Conservation (phyloP, 371 early-diverging fungal species). For the Smittium culicis region DNA sequence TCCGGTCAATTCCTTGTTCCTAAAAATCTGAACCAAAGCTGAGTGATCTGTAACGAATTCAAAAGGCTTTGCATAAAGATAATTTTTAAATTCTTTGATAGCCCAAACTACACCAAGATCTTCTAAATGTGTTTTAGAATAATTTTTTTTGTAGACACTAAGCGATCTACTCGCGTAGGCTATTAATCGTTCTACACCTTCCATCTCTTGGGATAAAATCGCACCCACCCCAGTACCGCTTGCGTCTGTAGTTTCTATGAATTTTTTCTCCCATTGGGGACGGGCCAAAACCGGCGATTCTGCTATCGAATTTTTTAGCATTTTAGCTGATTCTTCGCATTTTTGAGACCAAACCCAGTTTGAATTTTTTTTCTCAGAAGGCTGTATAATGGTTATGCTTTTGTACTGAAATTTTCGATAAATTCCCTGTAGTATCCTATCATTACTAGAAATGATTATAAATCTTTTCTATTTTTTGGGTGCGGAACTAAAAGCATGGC, state of each 20-base stretch:
- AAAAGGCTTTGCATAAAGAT: neutral
- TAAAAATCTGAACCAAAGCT: neutral
- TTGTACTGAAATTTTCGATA: conserved; percentile 9
- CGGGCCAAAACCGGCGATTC: neutral
- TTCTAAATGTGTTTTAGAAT: conserved; percentile 8
- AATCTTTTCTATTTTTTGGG: conserved; percentile 8
- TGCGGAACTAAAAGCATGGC: neutral
- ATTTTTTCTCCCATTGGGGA: conserved; percentile 2
- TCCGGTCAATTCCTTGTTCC: neutral
- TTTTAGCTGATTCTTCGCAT: neutral
- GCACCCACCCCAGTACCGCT: neutral
- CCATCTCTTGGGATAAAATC: conserved; percentile 1
- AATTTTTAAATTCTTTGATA: neutral
- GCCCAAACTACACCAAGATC: conserved; percentile 1
- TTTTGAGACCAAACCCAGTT: conserved; percentile 1
- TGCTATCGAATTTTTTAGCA: neutral
- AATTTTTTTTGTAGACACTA: neutral
- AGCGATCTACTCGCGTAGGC: neutral
- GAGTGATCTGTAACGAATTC: neutral
- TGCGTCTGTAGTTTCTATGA: neutral
- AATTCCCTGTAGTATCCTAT: conserved; percentile 10
- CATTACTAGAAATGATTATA: conserved; percentile 10
- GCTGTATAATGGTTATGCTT: neutral
- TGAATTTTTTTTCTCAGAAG: neutral
- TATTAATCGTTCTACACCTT: neutral